phyloP scores from a whole-genome alignment of 768 basidiomycete genomes.

The Mycena sanguinolenta region DNA sequence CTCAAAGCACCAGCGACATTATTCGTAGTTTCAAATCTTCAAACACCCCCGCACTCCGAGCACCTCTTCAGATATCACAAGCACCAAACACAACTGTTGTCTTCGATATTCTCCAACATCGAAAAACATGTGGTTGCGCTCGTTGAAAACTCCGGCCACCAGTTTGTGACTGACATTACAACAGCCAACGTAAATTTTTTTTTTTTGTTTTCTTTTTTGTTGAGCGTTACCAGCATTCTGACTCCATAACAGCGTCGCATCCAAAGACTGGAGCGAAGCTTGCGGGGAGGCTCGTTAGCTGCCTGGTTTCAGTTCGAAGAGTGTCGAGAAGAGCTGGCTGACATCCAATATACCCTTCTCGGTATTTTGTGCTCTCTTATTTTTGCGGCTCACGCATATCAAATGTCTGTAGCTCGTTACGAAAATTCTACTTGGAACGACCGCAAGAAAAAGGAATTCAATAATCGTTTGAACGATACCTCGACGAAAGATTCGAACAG shows the following conservation, averaged over 20 bases:
- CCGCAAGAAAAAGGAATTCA: not conserved
- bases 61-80: constrained; percentile 16
- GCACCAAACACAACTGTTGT: constrained; percentile 19
- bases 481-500: not conserved
- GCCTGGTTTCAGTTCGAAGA: constrained; percentile 11
- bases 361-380: not conserved
- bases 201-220: not conserved
- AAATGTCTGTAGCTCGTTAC: not conserved
- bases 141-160: not conserved
- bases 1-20: not conserved
- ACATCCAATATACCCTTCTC: constrained; percentile 6
- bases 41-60: not conserved
- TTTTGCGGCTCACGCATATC: not conserved
- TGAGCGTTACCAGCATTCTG: not conserved
- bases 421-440: not conserved
- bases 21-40: constrained; percentile 1
- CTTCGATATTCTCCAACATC: constrained; percentile 15
- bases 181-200: not conserved
- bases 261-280: constrained; percentile 2
- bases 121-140: not conserved
- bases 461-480: not conserved
- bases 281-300: constrained; percentile 5
- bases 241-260: constrained; percentile 11
- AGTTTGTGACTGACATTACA: not conserved
- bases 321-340: constrained; percentile 13